Base-by-base conservation (phyloP, 176 grass and related monocot species). In the Triticum dicoccoides region DNA sequence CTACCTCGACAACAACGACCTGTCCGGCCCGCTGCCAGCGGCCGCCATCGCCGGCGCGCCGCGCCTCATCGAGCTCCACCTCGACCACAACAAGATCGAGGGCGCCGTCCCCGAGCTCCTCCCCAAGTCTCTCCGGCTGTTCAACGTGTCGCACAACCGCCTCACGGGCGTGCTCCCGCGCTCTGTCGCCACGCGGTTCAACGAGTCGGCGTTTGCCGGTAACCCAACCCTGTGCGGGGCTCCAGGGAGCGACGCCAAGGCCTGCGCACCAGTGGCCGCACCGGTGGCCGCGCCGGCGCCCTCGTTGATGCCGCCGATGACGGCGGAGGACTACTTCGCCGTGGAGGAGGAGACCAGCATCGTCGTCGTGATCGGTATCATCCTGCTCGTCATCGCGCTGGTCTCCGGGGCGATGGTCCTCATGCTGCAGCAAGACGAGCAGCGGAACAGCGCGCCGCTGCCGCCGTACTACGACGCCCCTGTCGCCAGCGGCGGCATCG, bases 111-210 rank as follows among this genome's bases (percentile, higher is more conserved):
- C 92, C 32, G 3, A 30, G 4, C n/a, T 9, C n/a, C 78, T 91
- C 6, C 87, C 90, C 33, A 29, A 71, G 4, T 72, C 88, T 15
- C 90, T 98, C n/a, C 77, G 68, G 44, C 59, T 63, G 27, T 88
- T 96, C 80, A 98, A 98, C 61, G 86, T 94, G 11, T 98, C 92
- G 0, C 44, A 92, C 66, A 98, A 98, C 71, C 81, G 85, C 6
- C 84, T 98, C 70, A 64, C 88, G 2, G 94, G 97, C 10, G 5
- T 24, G 1, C 74, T 98, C 4, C 86, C 94, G 2, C 32, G 15
- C 4, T 74, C 56, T 13, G 81, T 96, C 72, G 65, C 47, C 23
- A 59, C 17, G 67, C 77, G 86, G 0, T 98, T 86, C 71, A 81
- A 90, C 29, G 61, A 13, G 17, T 89, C 82, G 3, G 86, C 94